A percentile compares a stretch with the other conserved stretches of the same genome.
phyloP scores from a whole-genome alignment of 495 filamentous ascomycete genomes.

The Talaromyces adpressus region DNA sequence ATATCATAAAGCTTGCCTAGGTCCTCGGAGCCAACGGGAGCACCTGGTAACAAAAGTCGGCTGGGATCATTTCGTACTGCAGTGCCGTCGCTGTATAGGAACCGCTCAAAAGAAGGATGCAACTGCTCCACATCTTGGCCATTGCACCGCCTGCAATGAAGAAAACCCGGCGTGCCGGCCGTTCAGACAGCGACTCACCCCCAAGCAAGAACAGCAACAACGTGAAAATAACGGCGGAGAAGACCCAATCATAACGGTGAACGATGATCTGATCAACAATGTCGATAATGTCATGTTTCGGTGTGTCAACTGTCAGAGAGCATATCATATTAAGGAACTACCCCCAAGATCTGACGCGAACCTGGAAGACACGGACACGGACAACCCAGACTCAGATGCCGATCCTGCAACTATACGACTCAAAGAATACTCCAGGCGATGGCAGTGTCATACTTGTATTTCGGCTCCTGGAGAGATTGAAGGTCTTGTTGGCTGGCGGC shows the following conservation, averaged over 20 bases:
- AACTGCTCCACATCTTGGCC: conserved; percentile 58
- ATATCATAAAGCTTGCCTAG: conserved; percentile 79
- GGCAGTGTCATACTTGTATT: conserved; percentile 70
- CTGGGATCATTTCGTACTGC: conserved; percentile 71
- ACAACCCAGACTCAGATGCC: background rate
- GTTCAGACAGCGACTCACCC: conserved; percentile 61
- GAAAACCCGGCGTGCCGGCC: conserved; percentile 56
- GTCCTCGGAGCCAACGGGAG: conserved; percentile 61
- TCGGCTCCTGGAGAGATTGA: conserved; percentile 54
- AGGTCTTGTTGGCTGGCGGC: conserved; percentile 80
- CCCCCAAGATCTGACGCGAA: conserved; percentile 37
- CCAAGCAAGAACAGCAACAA: conserved; percentile 74
- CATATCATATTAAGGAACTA: conserved; percentile 76
- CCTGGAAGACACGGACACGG: conserved; percentile 23
- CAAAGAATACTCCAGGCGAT: conserved; percentile 56
- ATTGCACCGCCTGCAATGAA: conserved; percentile 61
- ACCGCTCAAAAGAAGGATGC: conserved; percentile 57
- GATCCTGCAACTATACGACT: conserved; percentile 39
- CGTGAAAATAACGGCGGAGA: conserved; percentile 67
- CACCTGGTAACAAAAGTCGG: conserved; percentile 92
- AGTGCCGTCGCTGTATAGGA: conserved; percentile 81
- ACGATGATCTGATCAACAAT: conserved; percentile 63
- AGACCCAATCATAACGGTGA: conserved; percentile 64
- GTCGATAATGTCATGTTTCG: conserved; percentile 71
- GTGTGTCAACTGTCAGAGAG: conserved; percentile 69